Evolutionary conservation across 2,329 filamentous ascomycete genomes (phyloP), one percentile per base, ranked within the genome.

Genomic region (Raffaelea ambrosiae): DNA sequence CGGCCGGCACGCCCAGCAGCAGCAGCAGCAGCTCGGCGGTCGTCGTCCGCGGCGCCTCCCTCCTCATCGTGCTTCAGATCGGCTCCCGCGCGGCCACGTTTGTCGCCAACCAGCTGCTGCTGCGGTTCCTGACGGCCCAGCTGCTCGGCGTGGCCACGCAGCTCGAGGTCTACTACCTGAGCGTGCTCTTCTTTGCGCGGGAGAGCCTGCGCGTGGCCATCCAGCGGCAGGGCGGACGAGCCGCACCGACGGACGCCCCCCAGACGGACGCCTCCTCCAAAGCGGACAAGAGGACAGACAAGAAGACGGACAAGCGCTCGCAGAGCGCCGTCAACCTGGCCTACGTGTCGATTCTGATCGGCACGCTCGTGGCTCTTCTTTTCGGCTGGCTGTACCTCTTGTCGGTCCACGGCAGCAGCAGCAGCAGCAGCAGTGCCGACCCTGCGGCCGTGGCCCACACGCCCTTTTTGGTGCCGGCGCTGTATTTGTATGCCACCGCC

Each of bases 151-250:
- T 95, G 5, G 85, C 90, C 2, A 84, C 90, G 0, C 93, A 96
- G 63, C 76, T 98, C 3, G 93, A 98, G 59, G 81, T 97, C 1
- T 96, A 90, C 64, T 90, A 91, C 51, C 84, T 95, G 40, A 88
- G 89, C 0, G 83, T 94, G n/a, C 75, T 98, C 1, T 96, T 95
- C 65, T 97, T 98, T 60, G 86, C 93, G 0, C 79, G 93, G 36
- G 93, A 98, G 66, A 91, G 86, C 58, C 70, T 97, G 43, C 84
- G 93, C 16, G 84, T 95, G n/a, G 89, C 91, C 22, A 79, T 95
- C 33, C 91, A 97, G 66, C 77, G 93, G 45, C 86, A 90, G 56
- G 68, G 70, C 14, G 44, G 51, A 4, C 29, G 51, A 19, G 18
- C n/a, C n/a, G n/a, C n/a, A n/a, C 33, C 14, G 21, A 21, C 14